Base-by-base conservation (phyloP, 495 filamentous ascomycete genomes). In the Entonaema liquescens region DNA sequence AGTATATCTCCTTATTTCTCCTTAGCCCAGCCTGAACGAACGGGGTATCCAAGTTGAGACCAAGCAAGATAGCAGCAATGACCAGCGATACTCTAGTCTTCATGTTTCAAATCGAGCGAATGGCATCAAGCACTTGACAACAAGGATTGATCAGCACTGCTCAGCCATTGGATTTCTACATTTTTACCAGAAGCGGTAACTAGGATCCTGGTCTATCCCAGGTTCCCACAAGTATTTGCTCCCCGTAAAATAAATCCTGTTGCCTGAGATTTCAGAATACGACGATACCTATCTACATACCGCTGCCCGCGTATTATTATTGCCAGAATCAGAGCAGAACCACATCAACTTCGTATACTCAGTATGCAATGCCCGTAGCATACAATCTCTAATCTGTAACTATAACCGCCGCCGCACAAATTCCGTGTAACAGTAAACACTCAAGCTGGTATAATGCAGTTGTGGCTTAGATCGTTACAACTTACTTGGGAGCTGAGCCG, bases 221-320 rank as follows among this genome's bases (percentile, higher is more conserved):
- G 44, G 36, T 35, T 61, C 53, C 36, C 50, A 47, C 58, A 50
- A 47, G 42, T 44, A 55, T 21, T 26, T 21, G 40, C 53, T 57
- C 59, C 52, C 52, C 57, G 47, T 69, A 28, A 70, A 70, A 64
- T 60, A 17, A 54, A 65, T 60, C 49, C 61, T 70, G 68, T 36
- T 70, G 62, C 62, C 68, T 65, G 23, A 23, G 36, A 63, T 23
- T 33, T 21, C 35, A 17, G 38, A 40, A 62, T 62, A 52, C 65
- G 21, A 56, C n/a, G n/a, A n/a, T n/a, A n/a, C n/a, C n/a, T n/a
- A n/a, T n/a, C n/a, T n/a, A n/a, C n/a, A n/a, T n/a, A n/a, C n/a
- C n/a, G n/a, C n/a, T n/a, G n/a, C n/a, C n/a, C n/a, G n/a, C n/a
- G n/a, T n/a, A n/a, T n/a, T n/a, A n/a, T 26, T 26, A 38, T 62